phyloP scores from a whole-genome alignment of 805 yeast genomes.

The Diddensiella transvaalensis region DNA sequence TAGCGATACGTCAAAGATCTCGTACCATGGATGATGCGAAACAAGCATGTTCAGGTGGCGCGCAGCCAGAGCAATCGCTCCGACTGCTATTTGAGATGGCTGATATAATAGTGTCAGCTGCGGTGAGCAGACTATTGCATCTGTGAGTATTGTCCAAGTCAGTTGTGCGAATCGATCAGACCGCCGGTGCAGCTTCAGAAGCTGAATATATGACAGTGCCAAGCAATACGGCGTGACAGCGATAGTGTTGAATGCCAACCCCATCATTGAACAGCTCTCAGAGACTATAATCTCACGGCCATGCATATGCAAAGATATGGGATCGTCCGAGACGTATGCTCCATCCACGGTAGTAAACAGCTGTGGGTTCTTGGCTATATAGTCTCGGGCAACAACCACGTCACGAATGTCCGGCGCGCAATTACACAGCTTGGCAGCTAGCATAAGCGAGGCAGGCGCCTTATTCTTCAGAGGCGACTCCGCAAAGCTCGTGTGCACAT shows the following conservation, averaged over 20 bases:
- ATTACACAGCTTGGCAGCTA: neutral
- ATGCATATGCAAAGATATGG: neutral
- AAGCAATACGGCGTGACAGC: conserved; percentile 16
- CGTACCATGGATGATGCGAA: conserved; percentile 18
- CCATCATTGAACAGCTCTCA: neutral
- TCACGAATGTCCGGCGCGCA: neutral
- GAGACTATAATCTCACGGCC: neutral
- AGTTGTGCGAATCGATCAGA: conserved; percentile 2
- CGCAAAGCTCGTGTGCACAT: conserved; percentile 1
- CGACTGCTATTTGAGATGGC: conserved; percentile 19
- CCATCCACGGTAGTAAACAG: conserved; percentile 1
- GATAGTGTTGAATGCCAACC: conserved; percentile 15
- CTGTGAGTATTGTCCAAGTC: conserved; percentile 17
- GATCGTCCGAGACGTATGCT: neutral
- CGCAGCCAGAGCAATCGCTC: conserved; percentile 17
- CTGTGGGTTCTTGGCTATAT: neutral
- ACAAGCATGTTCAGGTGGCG: conserved; percentile 4
- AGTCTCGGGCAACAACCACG: neutral
- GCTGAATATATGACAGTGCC: conserved; percentile 17
- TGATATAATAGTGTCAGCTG: conserved; percentile 14
- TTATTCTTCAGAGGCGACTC: neutral
- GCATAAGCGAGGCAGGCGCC: conserved; percentile 2
- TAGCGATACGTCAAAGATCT: conserved; percentile 18
- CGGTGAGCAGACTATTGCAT: conserved; percentile 14
- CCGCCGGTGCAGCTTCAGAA: conserved; percentile 12